A percentile compares a stretch with the other conserved stretches of the same genome.
phyloP scores from a whole-genome alignment of 1,284 basidiomycete genomes.

The Puccinia polysora region DNA sequence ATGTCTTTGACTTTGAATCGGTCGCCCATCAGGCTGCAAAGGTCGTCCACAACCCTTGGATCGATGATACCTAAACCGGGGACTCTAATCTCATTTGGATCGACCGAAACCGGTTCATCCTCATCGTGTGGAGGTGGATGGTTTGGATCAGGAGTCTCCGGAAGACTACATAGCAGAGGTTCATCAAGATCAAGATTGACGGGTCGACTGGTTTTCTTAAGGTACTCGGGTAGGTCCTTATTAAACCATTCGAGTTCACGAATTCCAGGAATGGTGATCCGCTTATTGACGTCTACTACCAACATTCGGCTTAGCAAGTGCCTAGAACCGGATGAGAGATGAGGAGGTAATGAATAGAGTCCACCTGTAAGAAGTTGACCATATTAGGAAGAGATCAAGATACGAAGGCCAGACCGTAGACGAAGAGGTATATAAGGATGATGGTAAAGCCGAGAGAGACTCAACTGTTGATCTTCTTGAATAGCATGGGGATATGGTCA shows the following conservation, averaged over 20 bases:
- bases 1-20: slow-evolving; percentile 28
- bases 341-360: slow-evolving; percentile 71
- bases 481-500: slow-evolving; percentile 82
- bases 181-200: slow-evolving; percentile 13
- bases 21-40: slow-evolving; percentile 32
- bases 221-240: slow-evolving; percentile 75
- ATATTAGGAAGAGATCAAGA: background rate
- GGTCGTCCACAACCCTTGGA: slow-evolving; percentile 27
- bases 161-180: slow-evolving; percentile 8
- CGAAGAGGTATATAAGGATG: slow-evolving; percentile 3
- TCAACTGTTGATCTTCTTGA: slow-evolving; percentile 83
- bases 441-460: too few relatives aligned
- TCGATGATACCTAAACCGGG: slow-evolving; percentile 31
- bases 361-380: slow-evolving; percentile 63
- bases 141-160: slow-evolving; percentile 13
- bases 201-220: slow-evolving; percentile 52
- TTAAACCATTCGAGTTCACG: slow-evolving; percentile 82
- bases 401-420: background rate
- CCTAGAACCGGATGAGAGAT: slow-evolving; percentile 70
- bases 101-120: slow-evolving; percentile 20
- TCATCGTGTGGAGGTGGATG: slow-evolving; percentile 15
- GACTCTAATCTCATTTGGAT: slow-evolving; percentile 31
- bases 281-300: slow-evolving; percentile 82
- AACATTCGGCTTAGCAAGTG: slow-evolving; percentile 79
- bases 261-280: slow-evolving; percentile 85